Evolutionary conservation across 2,329 filamentous ascomycete genomes (phyloP), one percentile per base, ranked within the genome.

Genomic region (Botryotinia convoluta): DNA sequence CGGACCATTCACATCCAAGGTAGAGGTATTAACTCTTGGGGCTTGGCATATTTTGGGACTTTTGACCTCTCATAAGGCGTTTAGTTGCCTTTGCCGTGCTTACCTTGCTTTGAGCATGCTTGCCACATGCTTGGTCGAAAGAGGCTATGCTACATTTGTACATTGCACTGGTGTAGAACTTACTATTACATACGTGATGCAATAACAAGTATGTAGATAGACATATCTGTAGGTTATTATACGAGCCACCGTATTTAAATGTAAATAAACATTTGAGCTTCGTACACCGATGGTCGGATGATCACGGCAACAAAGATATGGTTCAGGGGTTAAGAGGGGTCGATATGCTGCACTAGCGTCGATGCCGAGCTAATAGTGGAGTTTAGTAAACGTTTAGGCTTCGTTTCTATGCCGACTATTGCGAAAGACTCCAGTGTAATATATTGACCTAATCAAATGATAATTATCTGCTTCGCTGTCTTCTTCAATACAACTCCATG

Each of bases 291-390:
- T 29, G 44, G 63, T 57, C 51, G 51, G 29, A 65, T 65, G 20
- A 35, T 65, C 63, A 65, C 62, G 63, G 29, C 45, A n/a, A 51
- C 63, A 51, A 39, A 18, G 9, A 39, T 67, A n/a, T 51, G 63
- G 45, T 51, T 37, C 63, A 67, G 63, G 63, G 63, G 63, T 26
- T 39, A 67, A 54, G 64, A 67, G 64, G 45, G 45, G 45, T 68
- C 45, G 54, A 67, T 51, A 67, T 39, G 10, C n/a, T 54, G 51
- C 51, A 57, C n/a, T 57, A 57, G n/a, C n/a, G 32, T 20, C n/a
- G 16, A 51, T 54, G 64, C 64, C 64, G 64, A 67, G 64, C 64
- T 67, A 54, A 37, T 39, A 29, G 64, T 54, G 44, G 64, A 48
- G 64, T 35, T 14, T 54, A 51, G 26, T 26, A 57, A 57, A 29